Evolutionary conservation across 768 basidiomycete genomes (phyloP).

Genomic region (Termitomyces sp.): DNA sequence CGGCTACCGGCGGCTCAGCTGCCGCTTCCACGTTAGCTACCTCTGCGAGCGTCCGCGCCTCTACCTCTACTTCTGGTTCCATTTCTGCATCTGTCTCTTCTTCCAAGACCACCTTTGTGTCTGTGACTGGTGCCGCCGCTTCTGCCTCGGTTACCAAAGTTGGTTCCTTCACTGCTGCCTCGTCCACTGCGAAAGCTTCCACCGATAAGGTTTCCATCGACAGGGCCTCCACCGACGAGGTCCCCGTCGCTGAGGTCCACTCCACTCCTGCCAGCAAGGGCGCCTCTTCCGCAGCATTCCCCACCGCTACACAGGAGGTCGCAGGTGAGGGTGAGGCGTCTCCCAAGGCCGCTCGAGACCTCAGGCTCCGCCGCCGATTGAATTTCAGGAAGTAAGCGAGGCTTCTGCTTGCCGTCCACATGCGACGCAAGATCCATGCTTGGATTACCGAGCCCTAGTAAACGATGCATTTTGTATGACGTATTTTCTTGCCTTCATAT

Average conservation of each 20-base stretch:
- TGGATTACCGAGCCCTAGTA: not conserved
- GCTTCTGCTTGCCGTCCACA: not conserved
- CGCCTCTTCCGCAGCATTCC: no score
- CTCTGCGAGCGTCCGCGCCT: slow-evolving; percentile 2
- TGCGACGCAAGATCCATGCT: not conserved
- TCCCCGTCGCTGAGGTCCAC: no score
- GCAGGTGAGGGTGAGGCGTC: not conserved
- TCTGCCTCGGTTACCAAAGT: slow-evolving; percentile 3
- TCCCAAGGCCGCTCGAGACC: not conserved
- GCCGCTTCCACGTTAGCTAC: not conserved
- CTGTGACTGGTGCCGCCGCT: slow-evolving; percentile 6
- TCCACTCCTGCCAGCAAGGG: no score
- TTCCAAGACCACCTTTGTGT: not conserved
- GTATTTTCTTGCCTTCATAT: not conserved
- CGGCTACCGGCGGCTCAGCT: slow-evolving; percentile 2
- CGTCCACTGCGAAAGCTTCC: not conserved
- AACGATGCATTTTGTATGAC: slow-evolving; percentile 2
- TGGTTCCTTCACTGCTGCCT: slow-evolving; percentile 1
- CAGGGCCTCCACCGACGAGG: no score
- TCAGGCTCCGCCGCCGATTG: not conserved
- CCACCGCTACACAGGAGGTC: no score
- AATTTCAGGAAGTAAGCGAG: not conserved
- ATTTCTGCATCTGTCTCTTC: slow-evolving; percentile 2
- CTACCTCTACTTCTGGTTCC: slow-evolving; percentile 8
- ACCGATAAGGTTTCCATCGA: not conserved